phyloP scores from a whole-genome alignment of 148 eudicot species.

The Nyssa sinensis region DNA sequence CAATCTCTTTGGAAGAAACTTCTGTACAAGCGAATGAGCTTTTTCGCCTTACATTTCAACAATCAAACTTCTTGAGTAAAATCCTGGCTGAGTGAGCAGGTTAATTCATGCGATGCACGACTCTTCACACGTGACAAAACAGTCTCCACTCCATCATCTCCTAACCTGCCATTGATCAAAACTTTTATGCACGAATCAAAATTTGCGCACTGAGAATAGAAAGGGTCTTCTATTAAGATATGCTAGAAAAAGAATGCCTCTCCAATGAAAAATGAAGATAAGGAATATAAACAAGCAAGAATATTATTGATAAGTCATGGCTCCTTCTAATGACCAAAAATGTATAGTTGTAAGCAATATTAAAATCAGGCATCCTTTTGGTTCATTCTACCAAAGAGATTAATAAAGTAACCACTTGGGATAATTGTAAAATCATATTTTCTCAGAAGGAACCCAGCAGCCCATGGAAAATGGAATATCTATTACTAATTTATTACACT shows the following conservation, averaged over 20 bases:
- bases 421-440: not conserved
- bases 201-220: not conserved
- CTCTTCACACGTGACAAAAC: not conserved
- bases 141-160: not conserved
- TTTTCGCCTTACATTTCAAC: not conserved
- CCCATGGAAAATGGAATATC: too few species aligned
- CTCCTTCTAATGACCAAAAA: too few species aligned
- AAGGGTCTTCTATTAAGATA: not conserved
- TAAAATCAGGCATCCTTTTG: not conserved
- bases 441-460: not conserved
- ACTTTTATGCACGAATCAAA: not conserved
- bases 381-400: not conserved
- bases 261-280: not conserved
- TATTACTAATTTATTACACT: too few species aligned
- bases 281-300: not conserved
- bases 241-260: not conserved
- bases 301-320: too few species aligned
- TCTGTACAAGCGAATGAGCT: not conserved
- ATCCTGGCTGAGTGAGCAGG: not conserved
- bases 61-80: not conserved
- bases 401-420: not conserved
- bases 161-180: not conserved
- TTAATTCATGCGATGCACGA: not conserved
- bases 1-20: not conserved
- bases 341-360: not conserved